Evolutionary conservation across 2,329 filamentous ascomycete species (phyloP), one percentile per base, ranked within the genome.

Genomic region (Hirsutella thompsonii): DNA sequence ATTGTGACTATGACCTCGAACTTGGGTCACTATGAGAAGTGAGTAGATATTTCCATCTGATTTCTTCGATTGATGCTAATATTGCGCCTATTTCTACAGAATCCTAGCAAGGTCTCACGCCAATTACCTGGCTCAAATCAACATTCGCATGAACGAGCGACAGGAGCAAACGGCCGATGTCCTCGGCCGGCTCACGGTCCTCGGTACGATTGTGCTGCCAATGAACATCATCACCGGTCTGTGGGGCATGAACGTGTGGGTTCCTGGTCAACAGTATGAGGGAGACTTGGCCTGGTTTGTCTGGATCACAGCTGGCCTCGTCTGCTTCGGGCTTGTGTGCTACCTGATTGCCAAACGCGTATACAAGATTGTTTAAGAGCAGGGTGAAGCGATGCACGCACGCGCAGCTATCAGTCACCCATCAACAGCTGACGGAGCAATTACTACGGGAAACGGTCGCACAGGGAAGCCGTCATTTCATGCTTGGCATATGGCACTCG

Each of bases 221-320:
- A 94, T 98, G 89, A 98, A 98, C 59, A 94, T 98, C 57, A 90
- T 98, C 54, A 96, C 92, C 2, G 92, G 92, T 50, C 79, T 96
- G 53, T 98, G 90, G 89, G 92, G 90, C 39, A 96, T 96, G 90
- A 98, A 98, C 69, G 84, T 90, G 29, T 87, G 86, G 69, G 92
- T 98, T 0, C 92, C 92, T 0, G 92, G 92, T 2, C 90, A 96
- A 60, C 82, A 90, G 36, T 67, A 79, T 44, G 87, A 93, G 48
- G 72, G 70, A 14, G 83, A 83, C 52, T 63, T 90, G 39, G 68
- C 66, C 20, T 92, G 84, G 84, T 92, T 89, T 58, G 76, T 71
- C 57, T 77, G 69, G 42, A 78, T 81, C 53, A 92, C 88, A 1
- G 83, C 69, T 2, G 84, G 84, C 0, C 61, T 96, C 36, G 43